Evolutionary conservation across 1,284 basidiomycete species (phyloP), one percentile per base, ranked within the genome.

Genomic region (Xerocomus amazonicus): DNA sequence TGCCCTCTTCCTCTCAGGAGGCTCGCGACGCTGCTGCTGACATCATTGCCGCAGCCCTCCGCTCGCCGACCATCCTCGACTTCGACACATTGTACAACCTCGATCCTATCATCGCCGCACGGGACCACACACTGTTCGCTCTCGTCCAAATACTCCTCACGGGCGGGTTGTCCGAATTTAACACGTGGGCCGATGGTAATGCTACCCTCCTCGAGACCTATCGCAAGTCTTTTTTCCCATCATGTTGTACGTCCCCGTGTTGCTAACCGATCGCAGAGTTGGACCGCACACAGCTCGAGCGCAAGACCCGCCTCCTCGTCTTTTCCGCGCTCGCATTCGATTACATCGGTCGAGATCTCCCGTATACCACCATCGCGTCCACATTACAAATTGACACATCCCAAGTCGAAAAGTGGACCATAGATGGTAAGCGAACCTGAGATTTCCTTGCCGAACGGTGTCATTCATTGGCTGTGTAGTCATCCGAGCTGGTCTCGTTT

Each of bases 401-500:
- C 28, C 77, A 92, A 51, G 91, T 97, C 27, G 94, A 97, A 68
- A 84, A 81, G 61, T 96, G 91, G 92, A 85, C 88, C 44, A 96
- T 96, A 60, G 92, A 96, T 69, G 88, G 92, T 93, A 51, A 53
- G 42, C 26, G 40, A 41, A 44, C 17, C 48, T 43, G 9, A 27
- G 33, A 43, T 23, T 26, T 32, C 33, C 12, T 10, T 31, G 9
- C 17, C 0, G 10, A 42, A 16, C 4, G 4, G 8, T 17, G 3
- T 14, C 2, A 7, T 27, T 37, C 50, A 28, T 54, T 32, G 12
- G 19, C 17, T 36, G 19, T 50, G n/a, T 56, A 95, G 93, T 89
- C 48, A 94, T 97, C 64, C 89, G 91, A 56, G 81, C 84, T 6
- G 84, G 87, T 43, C 80, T 97, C 38, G 68, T 96, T 41, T 81